A percentile compares a stretch with the other conserved stretches of the same genome.
Conservation (phyloP, 768 basidiomycete genomes). For the Pulveroboletus sp. region DNA sequence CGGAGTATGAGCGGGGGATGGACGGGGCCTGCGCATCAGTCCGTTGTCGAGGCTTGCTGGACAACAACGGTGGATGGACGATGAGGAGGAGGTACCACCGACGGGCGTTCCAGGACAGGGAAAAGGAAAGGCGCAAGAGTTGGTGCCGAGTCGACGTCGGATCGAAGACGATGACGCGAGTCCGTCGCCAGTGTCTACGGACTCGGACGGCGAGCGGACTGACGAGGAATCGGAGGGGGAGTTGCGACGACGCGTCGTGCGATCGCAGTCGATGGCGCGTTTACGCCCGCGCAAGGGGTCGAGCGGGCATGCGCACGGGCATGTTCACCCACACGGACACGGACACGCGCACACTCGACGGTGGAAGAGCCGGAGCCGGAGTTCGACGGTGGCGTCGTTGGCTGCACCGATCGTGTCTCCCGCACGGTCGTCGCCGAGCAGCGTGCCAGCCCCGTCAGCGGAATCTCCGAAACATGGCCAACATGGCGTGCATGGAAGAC, state of each 20-base stretch:
- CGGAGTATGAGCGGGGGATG: slow-evolving; percentile 31
- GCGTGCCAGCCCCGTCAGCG: not conserved
- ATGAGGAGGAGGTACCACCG: slow-evolving; percentile 36
- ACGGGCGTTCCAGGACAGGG: too few relatives aligned
- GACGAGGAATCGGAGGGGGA: slow-evolving; percentile 25
- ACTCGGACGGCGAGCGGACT: slow-evolving; percentile 51
- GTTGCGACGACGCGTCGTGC: not conserved
- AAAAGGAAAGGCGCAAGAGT: not conserved
- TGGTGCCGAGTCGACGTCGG: slow-evolving; percentile 33
- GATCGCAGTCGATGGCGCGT: slow-evolving; percentile 29
- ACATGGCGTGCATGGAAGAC: slow-evolving; percentile 35
- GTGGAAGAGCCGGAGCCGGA: slow-evolving; percentile 48
- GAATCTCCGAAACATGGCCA: slow-evolving; percentile 12
- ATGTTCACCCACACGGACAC: too few relatives aligned
- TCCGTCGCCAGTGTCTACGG: slow-evolving; percentile 57
- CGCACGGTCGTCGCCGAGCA: slow-evolving; percentile 12
- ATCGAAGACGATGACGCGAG: slow-evolving; percentile 47
- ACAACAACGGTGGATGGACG: slow-evolving; percentile 51
- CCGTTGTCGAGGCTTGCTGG: slow-evolving; percentile 60
- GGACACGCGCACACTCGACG: slow-evolving; percentile 11
- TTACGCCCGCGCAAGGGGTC: slow-evolving; percentile 32
- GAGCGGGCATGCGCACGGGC: too few relatives aligned
- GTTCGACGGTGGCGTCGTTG: slow-evolving; percentile 64
- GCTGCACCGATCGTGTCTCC: slow-evolving; percentile 36
- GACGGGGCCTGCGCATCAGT: slow-evolving; percentile 45